These are phyloP conservation scores for Hygrocybe coccinea DNA, from an alignment of 768 basidiomycete genomes.

Conservation along the genomic window DNA sequence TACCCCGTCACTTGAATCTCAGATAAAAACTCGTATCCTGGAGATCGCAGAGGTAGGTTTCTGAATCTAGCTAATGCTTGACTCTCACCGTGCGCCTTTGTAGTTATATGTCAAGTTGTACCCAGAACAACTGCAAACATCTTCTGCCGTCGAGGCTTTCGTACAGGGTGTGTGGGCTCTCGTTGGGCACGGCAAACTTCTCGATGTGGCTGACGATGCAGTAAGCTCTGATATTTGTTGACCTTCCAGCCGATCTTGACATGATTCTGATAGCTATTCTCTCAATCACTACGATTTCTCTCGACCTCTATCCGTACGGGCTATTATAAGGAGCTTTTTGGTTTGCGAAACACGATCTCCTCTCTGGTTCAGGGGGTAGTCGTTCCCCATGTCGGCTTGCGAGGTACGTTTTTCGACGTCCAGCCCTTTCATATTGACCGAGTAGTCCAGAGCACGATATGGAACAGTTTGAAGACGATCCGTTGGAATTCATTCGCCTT, in stretches of 20 bases:
- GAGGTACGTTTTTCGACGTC: constrained; percentile 25
- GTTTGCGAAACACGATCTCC: constrained; percentile 72
- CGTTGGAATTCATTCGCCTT: constrained; percentile 87
- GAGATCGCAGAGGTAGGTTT: constrained; percentile 77
- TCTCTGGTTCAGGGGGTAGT: constrained; percentile 86
- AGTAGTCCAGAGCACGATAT: constrained; percentile 61
- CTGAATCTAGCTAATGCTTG: not conserved
- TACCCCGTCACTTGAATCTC: constrained; percentile 80
- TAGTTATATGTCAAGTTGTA: constrained; percentile 81
- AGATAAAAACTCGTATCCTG: constrained; percentile 83
- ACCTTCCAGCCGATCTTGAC: not conserved
- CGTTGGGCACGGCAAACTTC: constrained; percentile 64
- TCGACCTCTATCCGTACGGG: constrained; percentile 89
- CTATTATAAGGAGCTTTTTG: constrained; percentile 76
- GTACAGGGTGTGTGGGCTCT: constrained; percentile 90
- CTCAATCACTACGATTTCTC: constrained; percentile 85
- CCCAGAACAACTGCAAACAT: constrained; percentile 66
- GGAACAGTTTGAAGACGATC: constrained; percentile 96
- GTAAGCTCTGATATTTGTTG: constrained; percentile 37
- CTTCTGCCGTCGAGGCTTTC: constrained; percentile 61
- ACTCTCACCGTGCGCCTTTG: not conserved
- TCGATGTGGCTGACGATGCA: constrained; percentile 68
- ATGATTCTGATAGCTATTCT: constrained; percentile 59
- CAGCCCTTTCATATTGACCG: not conserved
- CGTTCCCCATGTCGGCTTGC: constrained; percentile 84